A percentile compares a stretch with the other conserved stretches of the same genome.
These are phyloP conservation scores for Ulvella scutata DNA, from an alignment of 139 green algal genomes.

Conservation along the genomic window DNA sequence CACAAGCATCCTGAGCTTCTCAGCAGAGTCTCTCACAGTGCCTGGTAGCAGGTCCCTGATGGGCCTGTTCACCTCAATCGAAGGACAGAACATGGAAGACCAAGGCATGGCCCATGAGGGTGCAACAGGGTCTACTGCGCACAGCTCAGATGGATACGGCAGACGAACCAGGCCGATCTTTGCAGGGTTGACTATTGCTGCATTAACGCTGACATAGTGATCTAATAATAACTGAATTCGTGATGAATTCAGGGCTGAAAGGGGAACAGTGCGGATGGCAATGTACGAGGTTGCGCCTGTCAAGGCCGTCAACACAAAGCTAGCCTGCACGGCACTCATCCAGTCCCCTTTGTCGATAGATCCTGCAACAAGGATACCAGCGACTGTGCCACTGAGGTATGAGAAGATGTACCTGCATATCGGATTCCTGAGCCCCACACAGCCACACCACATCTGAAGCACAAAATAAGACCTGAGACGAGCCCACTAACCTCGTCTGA, in stretches of 20 bases:
- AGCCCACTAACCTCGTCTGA: no score
- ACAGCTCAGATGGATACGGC: neutral
- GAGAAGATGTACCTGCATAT: constrained; percentile 6
- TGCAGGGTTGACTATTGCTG: neutral
- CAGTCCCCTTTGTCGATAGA: neutral
- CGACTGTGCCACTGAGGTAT: neutral
- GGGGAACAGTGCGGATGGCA: neutral
- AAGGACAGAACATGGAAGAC: neutral
- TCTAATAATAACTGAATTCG: neutral
- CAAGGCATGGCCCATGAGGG: neutral
- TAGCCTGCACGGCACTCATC: neutral
- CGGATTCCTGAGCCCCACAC: no score
- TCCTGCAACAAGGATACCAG: neutral
- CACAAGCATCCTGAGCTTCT: neutral
- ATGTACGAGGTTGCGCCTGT: neutral
- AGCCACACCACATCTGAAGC: no score
- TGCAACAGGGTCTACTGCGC: neutral
- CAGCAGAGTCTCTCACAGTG: neutral
- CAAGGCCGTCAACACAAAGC: neutral
- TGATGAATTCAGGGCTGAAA: neutral
- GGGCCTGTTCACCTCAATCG: neutral
- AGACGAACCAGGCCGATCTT: neutral
- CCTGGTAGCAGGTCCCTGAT: neutral
- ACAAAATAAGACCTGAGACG: no score
- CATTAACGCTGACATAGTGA: neutral